Evolutionary conservation across 1,284 basidiomycete genomes (phyloP), one percentile per base, ranked within the genome.

Genomic region (Ustilago cynodontis): DNA sequence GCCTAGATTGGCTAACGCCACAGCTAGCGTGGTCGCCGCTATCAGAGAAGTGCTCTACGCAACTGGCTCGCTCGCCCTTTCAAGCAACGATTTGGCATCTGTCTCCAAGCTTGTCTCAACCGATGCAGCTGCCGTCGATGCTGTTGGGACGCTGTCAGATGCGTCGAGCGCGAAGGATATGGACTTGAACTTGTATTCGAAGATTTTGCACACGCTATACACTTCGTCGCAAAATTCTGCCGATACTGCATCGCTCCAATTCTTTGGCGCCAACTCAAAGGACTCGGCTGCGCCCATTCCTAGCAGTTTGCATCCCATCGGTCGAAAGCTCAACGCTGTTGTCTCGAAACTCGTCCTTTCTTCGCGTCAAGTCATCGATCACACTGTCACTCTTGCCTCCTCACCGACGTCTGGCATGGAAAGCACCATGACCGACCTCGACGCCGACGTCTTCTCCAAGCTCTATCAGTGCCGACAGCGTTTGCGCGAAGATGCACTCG

Each of bases 291-390:
- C 62, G 2, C 60, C 62, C 8, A 72, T 65, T 16, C 74, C 74
- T 4, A 39, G 37, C 22, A 24, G 54, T 5, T 82, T 89, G 28
- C 85, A 86, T 20, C 84, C 83, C 1, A 78, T 85, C 28, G 86
- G 87, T 29, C 86, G 87, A 35, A 88, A 88, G 59, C 86, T 89
- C 55, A 87, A 86, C 18, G 86, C 87, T 0, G 86, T 87, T 8
- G 83, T 88, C 16, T 87, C 88, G 24, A 88, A 88, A 64, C 84
- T 89, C 20, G 85, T 87, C 13, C 83, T 88, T 3, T 87, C 87
- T 11, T 82, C 87, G 9, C 86, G 88, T 4, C 87, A 88, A 39
- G 82, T 85, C 49, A 82, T 85, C 55, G 80, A 82, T 33, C 77
- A 81, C 53, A 72, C 69, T 18, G 69, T 77, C 55, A 77, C 74